Conservation (phyloP, 495 filamentous ascomycete genomes). For the Xylaria telfairii region DNA sequence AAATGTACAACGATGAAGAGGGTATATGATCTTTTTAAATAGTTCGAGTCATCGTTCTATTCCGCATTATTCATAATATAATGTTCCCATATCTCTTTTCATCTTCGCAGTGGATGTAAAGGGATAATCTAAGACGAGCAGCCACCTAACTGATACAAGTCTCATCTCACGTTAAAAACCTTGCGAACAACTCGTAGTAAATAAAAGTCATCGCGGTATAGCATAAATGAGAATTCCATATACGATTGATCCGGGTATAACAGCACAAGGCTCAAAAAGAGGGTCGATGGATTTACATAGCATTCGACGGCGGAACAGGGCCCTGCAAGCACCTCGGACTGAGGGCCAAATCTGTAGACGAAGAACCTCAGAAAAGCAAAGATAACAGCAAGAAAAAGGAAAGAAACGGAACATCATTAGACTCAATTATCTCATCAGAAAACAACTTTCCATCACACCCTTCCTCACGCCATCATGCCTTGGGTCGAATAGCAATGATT, state of each 20-base stretch:
- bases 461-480: background rate
- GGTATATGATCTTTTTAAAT: background rate
- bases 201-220: background rate
- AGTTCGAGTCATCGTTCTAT: background rate
- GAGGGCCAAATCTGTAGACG: conserved; percentile 1
- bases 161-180: background rate
- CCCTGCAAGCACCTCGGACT: background rate
- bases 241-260: conserved; percentile 20
- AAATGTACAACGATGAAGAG: background rate
- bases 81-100: background rate
- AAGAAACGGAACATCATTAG: conserved; percentile 5
- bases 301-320: background rate
- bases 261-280: conserved; percentile 1
- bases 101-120: background rate
- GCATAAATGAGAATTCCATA: conserved; percentile 11
- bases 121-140: background rate
- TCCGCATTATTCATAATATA: background rate
- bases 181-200: background rate
- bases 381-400: background rate
- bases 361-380: background rate
- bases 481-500: background rate
- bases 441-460: background rate
- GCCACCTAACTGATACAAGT: background rate
- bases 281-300: conserved; percentile 15
- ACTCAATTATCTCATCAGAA: conserved; percentile 23